Evolutionary conservation across 2,329 filamentous ascomycete genomes (phyloP), one percentile per base, ranked within the genome.

Genomic region (Penicillium sp.): DNA sequence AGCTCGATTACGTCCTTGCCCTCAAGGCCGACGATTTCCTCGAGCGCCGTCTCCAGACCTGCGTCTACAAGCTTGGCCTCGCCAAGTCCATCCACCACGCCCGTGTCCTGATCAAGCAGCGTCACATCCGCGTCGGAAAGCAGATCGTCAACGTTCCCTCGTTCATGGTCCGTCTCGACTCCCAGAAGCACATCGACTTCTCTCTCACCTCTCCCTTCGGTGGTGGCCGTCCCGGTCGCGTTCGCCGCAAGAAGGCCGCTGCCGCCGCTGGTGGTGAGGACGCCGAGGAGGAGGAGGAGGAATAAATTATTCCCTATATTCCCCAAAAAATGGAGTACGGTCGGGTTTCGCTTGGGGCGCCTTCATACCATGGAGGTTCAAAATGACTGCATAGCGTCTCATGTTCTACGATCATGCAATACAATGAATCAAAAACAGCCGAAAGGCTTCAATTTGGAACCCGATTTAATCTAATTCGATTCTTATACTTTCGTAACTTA

Each of bases 111-210:
- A 99, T 99, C 86, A 92, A 91, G 80, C 94, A 99, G 87, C 90
- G 94, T 78, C 94, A 99, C 87, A 99, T 99, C 84, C 94, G 85
- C 78, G 94, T 99, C 78, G 94, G 94, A 83, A 99, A 99, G 91
- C 94, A 99, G 87, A 97, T 99, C 79, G 94, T 99, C 87, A 99
- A 99, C 83, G 94, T 99, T 61, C 94, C 94, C 68, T 97, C 93
- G 55, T 99, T 96, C 89, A 89, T 99, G 79, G 94, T 99, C 81
- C 94, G 94, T 83, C 91, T 99, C 76, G 94, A 99, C 86, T 97
- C 92, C 75, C 94, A 99, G 89, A 99, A 99, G 91, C 94, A 99
- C 89, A 97, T 99, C 75, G 94, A 99, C 86, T 97, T 99, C 80
- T 86, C 94, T 65, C 87, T 99, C 68, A 95, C 89, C 82, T 97